phyloP scores from a whole-genome alignment of 164 flowering plant genomes.

The Cinnamomum chago region DNA sequence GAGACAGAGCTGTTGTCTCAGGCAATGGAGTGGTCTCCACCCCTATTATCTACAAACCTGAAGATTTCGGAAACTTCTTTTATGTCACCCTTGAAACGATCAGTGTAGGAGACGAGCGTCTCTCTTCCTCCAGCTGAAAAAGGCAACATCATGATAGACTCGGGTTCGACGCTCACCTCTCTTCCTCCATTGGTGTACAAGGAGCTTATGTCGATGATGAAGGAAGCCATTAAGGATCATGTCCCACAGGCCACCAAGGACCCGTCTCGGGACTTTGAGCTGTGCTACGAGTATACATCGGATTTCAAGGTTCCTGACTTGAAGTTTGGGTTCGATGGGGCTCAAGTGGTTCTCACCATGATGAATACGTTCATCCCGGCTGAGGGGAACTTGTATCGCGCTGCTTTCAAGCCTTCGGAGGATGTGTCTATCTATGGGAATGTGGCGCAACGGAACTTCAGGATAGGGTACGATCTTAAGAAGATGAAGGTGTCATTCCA shows the following conservation, averaged over 20 bases:
- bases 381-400: conserved; percentile 14
- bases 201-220: conserved; percentile 12
- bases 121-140: background rate
- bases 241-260: background rate
- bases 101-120: conserved; percentile 31
- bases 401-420: conserved; percentile 8
- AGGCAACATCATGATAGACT: conserved; percentile 60
- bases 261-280: background rate
- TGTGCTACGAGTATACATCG: conserved; percentile 16
- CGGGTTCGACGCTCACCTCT: conserved; percentile 48
- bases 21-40: conserved; percentile 37
- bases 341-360: conserved; percentile 21
- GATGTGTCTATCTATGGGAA: conserved; percentile 21
- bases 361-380: conserved; percentile 20
- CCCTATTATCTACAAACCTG: conserved; percentile 17
- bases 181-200: conserved; percentile 18
- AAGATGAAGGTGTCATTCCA: conserved; percentile 21
- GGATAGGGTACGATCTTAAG: conserved; percentile 27
- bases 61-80: conserved; percentile 24
- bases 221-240: background rate
- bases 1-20: conserved; percentile 22
- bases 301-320: conserved; percentile 16
- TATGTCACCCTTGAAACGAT: conserved; percentile 37
- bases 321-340: conserved; percentile 30
- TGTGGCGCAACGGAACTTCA: conserved; percentile 24